phyloP scores from a whole-genome alignment of 1,284 basidiomycete genomes.

The Trichosporon ovoides region DNA sequence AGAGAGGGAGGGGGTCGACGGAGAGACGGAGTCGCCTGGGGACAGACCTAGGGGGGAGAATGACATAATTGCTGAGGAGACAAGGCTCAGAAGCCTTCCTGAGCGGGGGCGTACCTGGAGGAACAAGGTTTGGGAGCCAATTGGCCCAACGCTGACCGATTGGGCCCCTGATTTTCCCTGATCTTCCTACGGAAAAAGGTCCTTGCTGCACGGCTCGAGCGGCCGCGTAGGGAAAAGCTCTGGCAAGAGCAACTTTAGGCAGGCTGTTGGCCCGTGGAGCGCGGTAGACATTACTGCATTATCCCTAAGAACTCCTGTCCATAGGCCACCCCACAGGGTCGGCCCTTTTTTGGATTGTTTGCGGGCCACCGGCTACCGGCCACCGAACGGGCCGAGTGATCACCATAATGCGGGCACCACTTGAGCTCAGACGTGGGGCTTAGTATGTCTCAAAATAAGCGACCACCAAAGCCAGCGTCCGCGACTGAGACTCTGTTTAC shows the following conservation, averaged over 20 bases:
- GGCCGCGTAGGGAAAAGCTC: neutral
- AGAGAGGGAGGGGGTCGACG: neutral
- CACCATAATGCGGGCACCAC: too few species aligned
- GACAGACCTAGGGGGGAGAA: neutral
- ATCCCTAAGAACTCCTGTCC: too few species aligned
- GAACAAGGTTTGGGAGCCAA: conserved; percentile 5
- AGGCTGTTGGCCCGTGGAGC: too few species aligned
- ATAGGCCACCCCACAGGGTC: too few species aligned
- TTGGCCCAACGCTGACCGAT: neutral
- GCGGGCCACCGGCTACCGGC: too few species aligned
- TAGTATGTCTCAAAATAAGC: too few species aligned
- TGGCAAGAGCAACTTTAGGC: neutral
- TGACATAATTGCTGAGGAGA: neutral
- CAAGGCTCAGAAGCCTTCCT: neutral
- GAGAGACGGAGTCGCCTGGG: neutral
- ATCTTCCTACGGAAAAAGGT: neutral
- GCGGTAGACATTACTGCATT: too few species aligned
- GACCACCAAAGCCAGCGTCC: too few species aligned
- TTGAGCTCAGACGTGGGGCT: too few species aligned
- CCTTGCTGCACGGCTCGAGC: neutral
- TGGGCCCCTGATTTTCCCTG: neutral
- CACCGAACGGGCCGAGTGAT: too few species aligned
- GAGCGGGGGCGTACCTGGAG: conserved; percentile 1
- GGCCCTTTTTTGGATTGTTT: too few species aligned
- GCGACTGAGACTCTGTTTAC: too few species aligned